Conservation (phyloP, 2,329 filamentous ascomycete species). For the Beauveria bassiana region DNA sequence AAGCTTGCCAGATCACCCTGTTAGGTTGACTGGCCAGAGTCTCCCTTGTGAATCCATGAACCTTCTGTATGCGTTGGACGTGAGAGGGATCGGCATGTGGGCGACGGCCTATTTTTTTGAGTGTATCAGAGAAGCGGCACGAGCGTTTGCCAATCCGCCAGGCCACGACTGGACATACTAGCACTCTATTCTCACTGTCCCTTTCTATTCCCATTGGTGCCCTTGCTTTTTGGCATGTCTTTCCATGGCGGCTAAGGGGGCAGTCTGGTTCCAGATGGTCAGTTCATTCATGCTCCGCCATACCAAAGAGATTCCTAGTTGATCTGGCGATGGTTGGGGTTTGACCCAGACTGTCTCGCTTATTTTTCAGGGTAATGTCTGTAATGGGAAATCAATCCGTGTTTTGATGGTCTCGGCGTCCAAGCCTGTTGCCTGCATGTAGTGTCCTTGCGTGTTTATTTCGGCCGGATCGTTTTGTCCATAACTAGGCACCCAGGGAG, state of each 20-base stretch:
- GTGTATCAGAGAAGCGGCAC: background rate
- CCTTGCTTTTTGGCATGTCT: background rate
- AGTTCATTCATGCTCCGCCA: background rate
- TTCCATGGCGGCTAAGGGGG: background rate
- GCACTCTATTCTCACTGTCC: background rate
- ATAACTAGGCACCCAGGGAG: background rate
- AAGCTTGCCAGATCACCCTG: background rate
- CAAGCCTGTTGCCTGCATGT: too few species aligned
- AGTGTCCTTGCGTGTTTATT: too few species aligned
- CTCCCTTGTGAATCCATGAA: background rate
- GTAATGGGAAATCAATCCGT: background rate
- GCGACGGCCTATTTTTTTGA: background rate
- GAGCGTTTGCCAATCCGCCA: background rate
- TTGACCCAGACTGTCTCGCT: background rate
- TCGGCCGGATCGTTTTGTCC: too few species aligned
- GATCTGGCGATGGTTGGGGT: slow-evolving; percentile 5
- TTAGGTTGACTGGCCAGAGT: background rate
- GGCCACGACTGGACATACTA: background rate
- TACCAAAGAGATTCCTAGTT: background rate
- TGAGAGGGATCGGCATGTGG: background rate
- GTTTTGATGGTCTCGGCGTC: background rate
- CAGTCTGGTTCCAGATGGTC: background rate
- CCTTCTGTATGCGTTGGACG: too few species aligned
- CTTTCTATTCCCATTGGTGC: background rate
- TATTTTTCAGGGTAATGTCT: background rate